Conservation (phyloP, 1,139 yeast species). For the Sugiyamaella neomexicana region DNA sequence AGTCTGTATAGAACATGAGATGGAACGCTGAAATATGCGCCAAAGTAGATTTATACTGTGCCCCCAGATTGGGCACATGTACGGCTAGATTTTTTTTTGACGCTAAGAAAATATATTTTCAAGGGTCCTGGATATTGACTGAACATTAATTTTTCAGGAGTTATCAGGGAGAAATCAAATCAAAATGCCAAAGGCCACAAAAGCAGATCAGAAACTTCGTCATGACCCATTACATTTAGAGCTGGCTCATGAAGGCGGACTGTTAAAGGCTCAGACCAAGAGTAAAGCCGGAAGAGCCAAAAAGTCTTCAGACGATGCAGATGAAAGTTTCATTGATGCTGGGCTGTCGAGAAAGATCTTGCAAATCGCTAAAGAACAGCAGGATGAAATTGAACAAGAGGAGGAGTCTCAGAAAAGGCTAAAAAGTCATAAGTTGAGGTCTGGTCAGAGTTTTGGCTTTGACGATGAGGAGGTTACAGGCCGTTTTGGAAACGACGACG, state of each 20-base stretch:
- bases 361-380: conserved; percentile 87
- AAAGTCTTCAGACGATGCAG: conserved; percentile 46
- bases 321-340: conserved; percentile 75
- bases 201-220: conserved; percentile 40
- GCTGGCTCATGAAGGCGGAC: conserved; percentile 70
- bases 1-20: too few relatives aligned
- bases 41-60: not conserved
- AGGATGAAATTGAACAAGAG: conserved; percentile 73
- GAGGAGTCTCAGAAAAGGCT: conserved; percentile 50
- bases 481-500: conserved; percentile 40
- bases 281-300: conserved; percentile 27
- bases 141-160: not conserved
- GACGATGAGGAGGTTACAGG: conserved; percentile 36
- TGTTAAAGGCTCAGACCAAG: conserved; percentile 50
- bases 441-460: conserved; percentile 27
- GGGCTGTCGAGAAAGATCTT: conserved; percentile 80
- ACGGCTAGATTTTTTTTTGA: conserved; percentile 12
- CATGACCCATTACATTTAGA: conserved; percentile 83
- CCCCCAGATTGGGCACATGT: not conserved
- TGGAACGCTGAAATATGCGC: not conserved
- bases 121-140: not conserved
- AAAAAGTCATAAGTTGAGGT: conserved; percentile 23
- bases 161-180: not conserved
- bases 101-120: conserved; percentile 4
- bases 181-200: conserved; percentile 37